Evolutionary conservation across 139 green algal species (phyloP).

Genomic region (Chlorella sorokiniana): DNA sequence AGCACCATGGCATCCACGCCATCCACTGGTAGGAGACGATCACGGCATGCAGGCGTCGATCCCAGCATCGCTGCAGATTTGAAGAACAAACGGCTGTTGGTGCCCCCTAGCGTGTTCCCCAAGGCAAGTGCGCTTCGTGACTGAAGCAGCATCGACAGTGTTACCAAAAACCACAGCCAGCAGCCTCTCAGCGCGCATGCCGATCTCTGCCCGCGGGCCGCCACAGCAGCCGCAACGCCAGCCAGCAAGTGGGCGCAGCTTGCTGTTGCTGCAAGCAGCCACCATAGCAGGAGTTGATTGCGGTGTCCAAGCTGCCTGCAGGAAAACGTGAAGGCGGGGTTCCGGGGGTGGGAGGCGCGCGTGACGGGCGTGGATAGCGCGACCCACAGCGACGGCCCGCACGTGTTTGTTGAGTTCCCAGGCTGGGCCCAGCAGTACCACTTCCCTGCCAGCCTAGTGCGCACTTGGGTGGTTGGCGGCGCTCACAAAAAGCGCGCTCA

Average conservation of each 20-base stretch:
- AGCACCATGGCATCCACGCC: background rate
- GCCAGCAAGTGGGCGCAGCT: no score
- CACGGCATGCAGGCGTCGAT: background rate
- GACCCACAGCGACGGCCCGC: background rate
- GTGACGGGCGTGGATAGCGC: background rate
- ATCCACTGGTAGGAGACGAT: background rate
- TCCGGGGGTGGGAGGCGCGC: background rate
- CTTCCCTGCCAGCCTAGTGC: background rate
- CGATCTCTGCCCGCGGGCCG: no score
- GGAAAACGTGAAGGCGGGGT: background rate
- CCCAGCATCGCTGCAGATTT: background rate
- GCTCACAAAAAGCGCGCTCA: background rate
- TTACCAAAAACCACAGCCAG: background rate
- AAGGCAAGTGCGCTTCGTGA: background rate
- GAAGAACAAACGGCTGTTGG: background rate
- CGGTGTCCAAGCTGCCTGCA: background rate
- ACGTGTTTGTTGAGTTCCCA: slow-evolving; percentile 1
- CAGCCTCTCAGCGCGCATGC: background rate
- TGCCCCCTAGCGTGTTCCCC: background rate
- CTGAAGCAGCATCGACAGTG: background rate
- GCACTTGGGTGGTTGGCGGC: background rate
- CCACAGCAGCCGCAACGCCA: no score
- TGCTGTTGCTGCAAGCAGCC: no score
- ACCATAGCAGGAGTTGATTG: background rate
- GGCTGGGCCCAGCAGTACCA: background rate